Evolutionary conservation across 345 rosid species (phyloP), one percentile per base, ranked within the genome.

Genomic region (Pistacia atlantica): DNA sequence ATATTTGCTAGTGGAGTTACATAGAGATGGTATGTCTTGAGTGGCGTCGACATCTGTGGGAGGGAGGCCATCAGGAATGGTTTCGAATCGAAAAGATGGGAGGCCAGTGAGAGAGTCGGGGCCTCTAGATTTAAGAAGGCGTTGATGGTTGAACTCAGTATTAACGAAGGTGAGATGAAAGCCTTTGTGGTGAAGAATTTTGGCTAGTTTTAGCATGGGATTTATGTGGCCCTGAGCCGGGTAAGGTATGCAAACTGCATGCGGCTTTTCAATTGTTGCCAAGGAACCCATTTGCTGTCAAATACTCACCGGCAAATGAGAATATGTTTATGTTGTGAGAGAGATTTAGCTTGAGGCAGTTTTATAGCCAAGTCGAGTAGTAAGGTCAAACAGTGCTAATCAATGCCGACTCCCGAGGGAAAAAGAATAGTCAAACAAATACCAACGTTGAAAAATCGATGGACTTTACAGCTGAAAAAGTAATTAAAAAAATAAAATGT

Each of bases 161-260:
- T 89, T 86, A 52, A 89, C 89, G 10, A 89, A 89, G 77, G 92
- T 86, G 73, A 89, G 57, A 62, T 83, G 84, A 70, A 83, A 85
- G 65, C 86, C 83, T 13, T 69, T 28, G 57, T 51, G 79, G 63
- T 87, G 84, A 25, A 87, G 90, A 38, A 87, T 67, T 51, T 87
- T 85, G 25, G 90, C 87, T 8, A 85, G 74, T 72, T 78, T 80
- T 0, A 85, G 75, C 88, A 85, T 83, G 38, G 90, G 83, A 64
- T 38, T 83, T 48, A 87, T 80, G 79, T 87, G 90, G 71, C 88
- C 81, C 65, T 87, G 90, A 13, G 84, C 87, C 25, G 88, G 88
- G 67, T 33, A 83, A 9, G 90, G 88, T 18, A 87, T 25, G 58
- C 87, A 87, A 11, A 87, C 87, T 0, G 75, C 88, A 63, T 85